Percentiles rank a stretch among this genome's conserved stretches.
These are phyloP conservation scores for Pleurotus citrinopileatus DNA, from an alignment of 768 basidiomycete species.

Conservation along the genomic window DNA sequence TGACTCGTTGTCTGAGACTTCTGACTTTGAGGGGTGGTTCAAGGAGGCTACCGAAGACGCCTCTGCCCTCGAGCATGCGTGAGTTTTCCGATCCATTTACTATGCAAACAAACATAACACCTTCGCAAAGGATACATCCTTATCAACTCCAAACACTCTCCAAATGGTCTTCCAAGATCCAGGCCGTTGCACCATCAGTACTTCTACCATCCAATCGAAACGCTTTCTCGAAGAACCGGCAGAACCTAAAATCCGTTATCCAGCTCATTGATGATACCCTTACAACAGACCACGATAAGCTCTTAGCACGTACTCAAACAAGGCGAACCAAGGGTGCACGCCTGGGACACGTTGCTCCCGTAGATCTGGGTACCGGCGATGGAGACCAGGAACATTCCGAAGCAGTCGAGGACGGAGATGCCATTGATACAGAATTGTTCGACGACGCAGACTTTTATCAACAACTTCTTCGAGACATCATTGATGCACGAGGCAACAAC, in stretches of 20 bases:
- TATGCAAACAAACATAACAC: constrained; percentile 6
- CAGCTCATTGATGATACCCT: constrained; percentile 79
- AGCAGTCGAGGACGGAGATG: constrained; percentile 29
- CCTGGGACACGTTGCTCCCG: constrained; percentile 29
- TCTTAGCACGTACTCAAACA: constrained; percentile 62
- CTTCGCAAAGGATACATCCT: constrained; percentile 56
- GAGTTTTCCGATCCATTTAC: constrained; percentile 21
- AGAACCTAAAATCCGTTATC: constrained; percentile 59
- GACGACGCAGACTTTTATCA: constrained; percentile 96
- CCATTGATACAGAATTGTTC: constrained; percentile 52
- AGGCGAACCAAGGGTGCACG: constrained; percentile 47
- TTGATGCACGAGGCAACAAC: constrained; percentile 59
- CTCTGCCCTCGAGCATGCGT: constrained; percentile 52
- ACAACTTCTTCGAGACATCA: constrained; percentile 86
- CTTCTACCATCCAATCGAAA: constrained; percentile 70
- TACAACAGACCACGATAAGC: constrained; percentile 45
- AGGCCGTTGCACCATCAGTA: constrained; percentile 82
- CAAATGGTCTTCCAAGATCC: constrained; percentile 97
- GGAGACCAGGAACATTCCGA: neutral
- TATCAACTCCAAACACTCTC: constrained; percentile 73
- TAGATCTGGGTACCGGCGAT: constrained; percentile 14
- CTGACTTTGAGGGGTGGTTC: constrained; percentile 35
- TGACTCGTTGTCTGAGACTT: constrained; percentile 22
- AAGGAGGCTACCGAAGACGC: constrained; percentile 38
- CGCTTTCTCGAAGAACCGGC: constrained; percentile 60